A percentile compares a stretch with the other conserved stretches of the same genome.
Evolutionary conservation across 495 filamentous ascomycete genomes (phyloP).

Genomic region (Penicillium psychrofluorescens): DNA sequence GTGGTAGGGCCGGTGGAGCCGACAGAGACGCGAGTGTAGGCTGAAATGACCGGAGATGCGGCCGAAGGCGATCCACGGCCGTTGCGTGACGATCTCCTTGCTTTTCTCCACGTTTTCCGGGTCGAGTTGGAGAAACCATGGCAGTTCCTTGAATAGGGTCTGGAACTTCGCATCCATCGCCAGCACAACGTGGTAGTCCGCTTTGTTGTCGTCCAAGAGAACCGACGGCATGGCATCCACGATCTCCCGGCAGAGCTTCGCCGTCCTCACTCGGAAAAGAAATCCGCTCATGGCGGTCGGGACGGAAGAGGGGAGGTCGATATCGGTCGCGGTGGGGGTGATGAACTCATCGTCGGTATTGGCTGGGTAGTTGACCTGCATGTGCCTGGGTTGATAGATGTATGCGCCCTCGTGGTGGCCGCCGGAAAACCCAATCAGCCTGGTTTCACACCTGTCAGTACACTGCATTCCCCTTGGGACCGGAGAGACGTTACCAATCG

Average conservation of each 20-base stretch:
- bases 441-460: slow-evolving; percentile 3
- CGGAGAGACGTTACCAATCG: slow-evolving; percentile 17
- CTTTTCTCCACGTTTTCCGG: slow-evolving; percentile 13
- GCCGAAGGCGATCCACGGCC: slow-evolving; percentile 19
- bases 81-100: slow-evolving; percentile 10
- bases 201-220: slow-evolving; percentile 10
- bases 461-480: neutral
- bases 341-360: slow-evolving; percentile 24
- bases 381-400: slow-evolving; percentile 20
- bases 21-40: slow-evolving; percentile 19
- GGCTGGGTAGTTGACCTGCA: slow-evolving; percentile 21
- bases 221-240: slow-evolving; percentile 20
- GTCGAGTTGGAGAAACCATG: slow-evolving; percentile 16
- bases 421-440: slow-evolving; percentile 19
- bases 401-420: slow-evolving; percentile 20
- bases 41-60: slow-evolving; percentile 15
- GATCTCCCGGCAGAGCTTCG: slow-evolving; percentile 20
- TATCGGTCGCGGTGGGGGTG: slow-evolving; percentile 2
- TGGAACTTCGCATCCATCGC: slow-evolving; percentile 16
- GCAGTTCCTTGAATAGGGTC: slow-evolving; percentile 8
- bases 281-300: slow-evolving; percentile 20
- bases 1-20: slow-evolving; percentile 23
- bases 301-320: slow-evolving; percentile 5
- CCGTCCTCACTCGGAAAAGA: slow-evolving; percentile 12
- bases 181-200: slow-evolving; percentile 17